These are phyloP conservation scores for Collariella sp. DNA, from an alignment of 495 filamentous ascomycete genomes.

Conservation along the genomic window DNA sequence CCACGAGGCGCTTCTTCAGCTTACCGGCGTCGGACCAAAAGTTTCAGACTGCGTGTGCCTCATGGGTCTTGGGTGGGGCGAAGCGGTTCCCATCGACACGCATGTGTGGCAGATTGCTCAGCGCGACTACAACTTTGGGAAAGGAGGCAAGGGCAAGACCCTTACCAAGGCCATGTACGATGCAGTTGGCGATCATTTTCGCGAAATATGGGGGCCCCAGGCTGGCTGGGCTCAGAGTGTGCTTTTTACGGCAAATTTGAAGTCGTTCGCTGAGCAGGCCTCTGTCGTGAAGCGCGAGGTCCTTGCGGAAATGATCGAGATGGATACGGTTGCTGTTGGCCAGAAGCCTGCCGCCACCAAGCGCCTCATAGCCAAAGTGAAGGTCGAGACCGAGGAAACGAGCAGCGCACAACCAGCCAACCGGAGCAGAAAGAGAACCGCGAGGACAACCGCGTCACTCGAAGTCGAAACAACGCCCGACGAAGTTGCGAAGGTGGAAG, in stretches of 20 bases:
- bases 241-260: constrained; percentile 88
- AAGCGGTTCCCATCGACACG: constrained; percentile 91
- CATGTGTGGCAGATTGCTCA: constrained; percentile 99
- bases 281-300: constrained; percentile 14
- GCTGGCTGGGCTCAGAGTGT: constrained; percentile 98
- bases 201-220: constrained; percentile 83
- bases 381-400: constrained; percentile 12
- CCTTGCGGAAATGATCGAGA: constrained; percentile 11
- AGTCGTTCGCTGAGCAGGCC: constrained; percentile 62
- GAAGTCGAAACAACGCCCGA: background rate
- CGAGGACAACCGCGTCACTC: constrained; percentile 1
- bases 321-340: constrained; percentile 19
- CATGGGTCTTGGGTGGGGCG: constrained; percentile 96
- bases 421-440: constrained; percentile 10
- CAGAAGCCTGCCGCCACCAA: constrained; percentile 6
- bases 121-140: constrained; percentile 88
- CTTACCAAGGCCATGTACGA: constrained; percentile 83
- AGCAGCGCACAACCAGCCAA: background rate
- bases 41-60: constrained; percentile 94
- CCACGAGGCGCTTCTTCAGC: constrained; percentile 65
- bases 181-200: constrained; percentile 82
- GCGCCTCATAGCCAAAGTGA: background rate
- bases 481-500: constrained; percentile 8
- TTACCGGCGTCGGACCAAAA: constrained; percentile 90
- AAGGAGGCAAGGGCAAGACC: constrained; percentile 64